Percentiles rank a stretch among this genome's conserved stretches.
Conservation (phyloP, 163 green algal species). For the Coccomyxa subellipsoidea region DNA sequence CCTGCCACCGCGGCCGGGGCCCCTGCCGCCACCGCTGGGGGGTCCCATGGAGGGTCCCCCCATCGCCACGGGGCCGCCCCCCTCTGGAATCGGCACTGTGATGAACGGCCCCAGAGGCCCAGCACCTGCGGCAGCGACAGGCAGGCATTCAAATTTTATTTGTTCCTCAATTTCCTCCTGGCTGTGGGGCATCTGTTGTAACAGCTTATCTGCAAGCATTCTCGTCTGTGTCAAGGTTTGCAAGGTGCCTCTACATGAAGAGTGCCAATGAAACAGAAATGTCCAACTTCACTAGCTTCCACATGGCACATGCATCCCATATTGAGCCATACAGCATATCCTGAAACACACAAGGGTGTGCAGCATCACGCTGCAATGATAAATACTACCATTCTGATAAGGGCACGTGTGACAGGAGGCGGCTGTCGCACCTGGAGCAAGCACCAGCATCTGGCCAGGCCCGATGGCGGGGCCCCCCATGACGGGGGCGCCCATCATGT, state of each 20-base stretch:
- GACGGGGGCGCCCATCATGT: slow-evolving; percentile 28
- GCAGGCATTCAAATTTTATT: no score
- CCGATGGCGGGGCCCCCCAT: slow-evolving; percentile 32
- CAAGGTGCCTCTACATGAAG: no score
- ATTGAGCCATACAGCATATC: no score
- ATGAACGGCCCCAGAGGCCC: slow-evolving; percentile 42
- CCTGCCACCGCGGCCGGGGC: not conserved
- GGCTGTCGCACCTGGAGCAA: slow-evolving; percentile 26
- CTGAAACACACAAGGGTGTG: not conserved
- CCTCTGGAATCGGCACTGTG: slow-evolving; percentile 19
- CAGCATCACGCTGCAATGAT: not conserved
- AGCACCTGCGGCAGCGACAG: slow-evolving; percentile 32
- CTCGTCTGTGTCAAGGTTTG: no score
- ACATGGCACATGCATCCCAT: no score
- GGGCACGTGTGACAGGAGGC: not conserved
- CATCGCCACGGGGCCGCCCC: not conserved
- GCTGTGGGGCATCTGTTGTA: no score
- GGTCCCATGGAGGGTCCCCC: slow-evolving; percentile 3
- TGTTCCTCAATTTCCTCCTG: no score
- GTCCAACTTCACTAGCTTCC: no score
- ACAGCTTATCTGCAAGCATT: no score
- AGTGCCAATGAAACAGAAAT: no score
- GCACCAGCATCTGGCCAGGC: slow-evolving; percentile 44
- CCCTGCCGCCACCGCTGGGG: not conserved
- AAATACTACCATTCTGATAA: not conserved